These are phyloP conservation scores for Paralagenidium karlingii DNA, from an alignment of 352 stramenopile genomes.

Conservation along the genomic window DNA sequence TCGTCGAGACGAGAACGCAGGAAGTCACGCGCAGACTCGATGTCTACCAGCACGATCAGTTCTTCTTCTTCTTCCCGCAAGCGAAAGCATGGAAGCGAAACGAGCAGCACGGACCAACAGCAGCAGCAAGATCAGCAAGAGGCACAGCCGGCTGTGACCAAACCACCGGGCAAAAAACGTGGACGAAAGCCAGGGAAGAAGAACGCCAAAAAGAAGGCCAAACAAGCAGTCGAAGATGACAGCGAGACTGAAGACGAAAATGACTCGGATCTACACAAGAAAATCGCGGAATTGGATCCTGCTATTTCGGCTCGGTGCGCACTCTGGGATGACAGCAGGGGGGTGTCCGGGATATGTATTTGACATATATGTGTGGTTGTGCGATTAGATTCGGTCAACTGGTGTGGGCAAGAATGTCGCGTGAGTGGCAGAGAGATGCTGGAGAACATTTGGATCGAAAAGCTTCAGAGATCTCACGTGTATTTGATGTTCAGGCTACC, in stretches of 20 bases:
- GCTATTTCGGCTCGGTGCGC: background rate
- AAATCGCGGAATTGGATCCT: conserved; percentile 16
- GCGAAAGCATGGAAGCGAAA: too few relatives aligned
- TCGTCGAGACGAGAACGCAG: too few relatives aligned
- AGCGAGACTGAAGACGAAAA: conserved; percentile 13
- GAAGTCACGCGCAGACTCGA: too few relatives aligned
- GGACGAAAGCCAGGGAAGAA: conserved; percentile 38
- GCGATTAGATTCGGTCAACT: conserved; percentile 47
- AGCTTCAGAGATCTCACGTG: too few relatives aligned
- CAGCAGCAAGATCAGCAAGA: too few relatives aligned
- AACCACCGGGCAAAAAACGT: conserved; percentile 23
- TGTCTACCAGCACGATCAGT: too few relatives aligned
- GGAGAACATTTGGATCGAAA: too few relatives aligned
- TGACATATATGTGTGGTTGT: background rate
- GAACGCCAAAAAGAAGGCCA: conserved; percentile 26
- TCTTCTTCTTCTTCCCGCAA: too few relatives aligned
- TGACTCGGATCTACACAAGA: conserved; percentile 31
- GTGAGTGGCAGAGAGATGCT: too few relatives aligned
- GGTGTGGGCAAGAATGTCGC: conserved; percentile 78
- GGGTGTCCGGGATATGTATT: background rate
- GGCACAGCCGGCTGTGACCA: too few relatives aligned
- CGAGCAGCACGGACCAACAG: too few relatives aligned
- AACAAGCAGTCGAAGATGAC: conserved; percentile 23
- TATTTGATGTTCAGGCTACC: too few relatives aligned
- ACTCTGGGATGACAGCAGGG: background rate